Conservation (phyloP, 2,329 filamentous ascomycete genomes). For the Alternaria novae-zelandiae region DNA sequence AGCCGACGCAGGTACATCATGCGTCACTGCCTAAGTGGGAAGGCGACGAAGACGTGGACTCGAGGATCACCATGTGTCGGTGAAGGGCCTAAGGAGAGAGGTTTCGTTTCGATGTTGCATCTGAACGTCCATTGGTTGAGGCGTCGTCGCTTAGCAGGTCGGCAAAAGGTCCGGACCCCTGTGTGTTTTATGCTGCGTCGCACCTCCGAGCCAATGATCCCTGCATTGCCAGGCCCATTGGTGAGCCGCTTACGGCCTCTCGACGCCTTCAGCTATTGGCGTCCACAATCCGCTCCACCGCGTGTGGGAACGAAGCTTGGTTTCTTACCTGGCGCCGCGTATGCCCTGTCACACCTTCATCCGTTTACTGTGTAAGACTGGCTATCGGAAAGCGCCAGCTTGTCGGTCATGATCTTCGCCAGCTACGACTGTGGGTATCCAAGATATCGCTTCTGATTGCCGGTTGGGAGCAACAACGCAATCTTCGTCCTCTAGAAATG, state of each 20-base stretch:
- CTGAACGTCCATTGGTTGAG: constrained; percentile 32
- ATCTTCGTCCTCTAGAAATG: not conserved
- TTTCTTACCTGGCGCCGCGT: too few relatives aligned
- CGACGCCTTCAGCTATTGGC: too few relatives aligned
- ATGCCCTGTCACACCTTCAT: too few relatives aligned
- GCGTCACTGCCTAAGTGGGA: constrained; percentile 25
- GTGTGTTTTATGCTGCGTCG: constrained; percentile 39
- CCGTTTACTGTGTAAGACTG: not conserved
- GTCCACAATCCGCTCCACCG: too few relatives aligned
- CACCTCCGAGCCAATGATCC: constrained; percentile 26
- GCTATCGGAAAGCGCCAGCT: constrained; percentile 5
- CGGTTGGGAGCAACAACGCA: not conserved
- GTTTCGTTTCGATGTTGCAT: constrained; percentile 36
- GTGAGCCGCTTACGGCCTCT: constrained; percentile 27
- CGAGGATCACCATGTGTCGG: constrained; percentile 19
- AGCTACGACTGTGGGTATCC: not conserved
- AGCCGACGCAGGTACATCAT: constrained; percentile 39
- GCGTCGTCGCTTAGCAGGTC: constrained; percentile 35
- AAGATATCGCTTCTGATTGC: not conserved
- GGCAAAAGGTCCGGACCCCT: constrained; percentile 29
- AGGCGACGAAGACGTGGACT: constrained; percentile 19
- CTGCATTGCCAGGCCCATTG: constrained; percentile 43
- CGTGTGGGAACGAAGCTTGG: too few relatives aligned
- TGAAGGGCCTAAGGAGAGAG: constrained; percentile 22
- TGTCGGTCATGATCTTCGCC: not conserved